These are phyloP conservation scores for Paralagenidium karlingii DNA, from an alignment of 352 stramenopile species.

Conservation along the genomic window DNA sequence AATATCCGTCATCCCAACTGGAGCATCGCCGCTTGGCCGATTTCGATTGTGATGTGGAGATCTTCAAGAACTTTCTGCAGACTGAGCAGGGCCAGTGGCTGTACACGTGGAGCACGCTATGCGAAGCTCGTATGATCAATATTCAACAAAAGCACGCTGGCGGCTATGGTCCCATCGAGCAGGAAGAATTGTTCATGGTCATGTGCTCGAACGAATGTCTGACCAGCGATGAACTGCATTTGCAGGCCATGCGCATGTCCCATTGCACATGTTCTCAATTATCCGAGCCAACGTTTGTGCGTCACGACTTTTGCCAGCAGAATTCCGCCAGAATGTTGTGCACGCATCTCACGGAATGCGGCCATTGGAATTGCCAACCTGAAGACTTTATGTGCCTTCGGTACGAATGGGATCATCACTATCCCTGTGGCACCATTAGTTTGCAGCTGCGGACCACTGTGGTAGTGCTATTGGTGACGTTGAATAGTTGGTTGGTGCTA, in stretches of 20 bases:
- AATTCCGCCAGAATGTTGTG: conserved; percentile 77
- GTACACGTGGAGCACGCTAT: too few species aligned
- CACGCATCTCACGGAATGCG: conserved; percentile 76
- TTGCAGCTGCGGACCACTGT: too few species aligned
- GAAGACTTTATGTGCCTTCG: conserved; percentile 87
- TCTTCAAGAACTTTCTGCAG: too few species aligned
- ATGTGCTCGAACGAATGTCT: conserved; percentile 85
- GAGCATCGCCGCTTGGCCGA: too few species aligned
- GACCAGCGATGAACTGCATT: conserved; percentile 62
- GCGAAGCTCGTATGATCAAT: too few species aligned
- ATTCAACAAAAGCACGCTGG: too few species aligned
- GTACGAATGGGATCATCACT: conserved; percentile 85
- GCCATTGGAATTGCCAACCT: conserved; percentile 74
- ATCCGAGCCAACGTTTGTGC: conserved; percentile 47
- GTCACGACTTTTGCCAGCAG: conserved; percentile 66
- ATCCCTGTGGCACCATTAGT: too few species aligned
- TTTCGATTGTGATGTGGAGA: too few species aligned
- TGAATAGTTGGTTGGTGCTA: too few species aligned
- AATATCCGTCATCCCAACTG: too few species aligned
- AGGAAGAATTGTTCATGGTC: conserved; percentile 47
- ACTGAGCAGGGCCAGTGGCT: too few species aligned
- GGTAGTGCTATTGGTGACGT: too few species aligned
- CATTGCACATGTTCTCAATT: conserved; percentile 76
- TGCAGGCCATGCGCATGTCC: conserved; percentile 53
- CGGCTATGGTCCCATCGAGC: conserved; percentile 39